A percentile compares a stretch with the other conserved stretches of the same genome.
These are phyloP conservation scores for Berberis thunbergii DNA, from an alignment of 164 flowering plant genomes.

Conservation along the genomic window DNA sequence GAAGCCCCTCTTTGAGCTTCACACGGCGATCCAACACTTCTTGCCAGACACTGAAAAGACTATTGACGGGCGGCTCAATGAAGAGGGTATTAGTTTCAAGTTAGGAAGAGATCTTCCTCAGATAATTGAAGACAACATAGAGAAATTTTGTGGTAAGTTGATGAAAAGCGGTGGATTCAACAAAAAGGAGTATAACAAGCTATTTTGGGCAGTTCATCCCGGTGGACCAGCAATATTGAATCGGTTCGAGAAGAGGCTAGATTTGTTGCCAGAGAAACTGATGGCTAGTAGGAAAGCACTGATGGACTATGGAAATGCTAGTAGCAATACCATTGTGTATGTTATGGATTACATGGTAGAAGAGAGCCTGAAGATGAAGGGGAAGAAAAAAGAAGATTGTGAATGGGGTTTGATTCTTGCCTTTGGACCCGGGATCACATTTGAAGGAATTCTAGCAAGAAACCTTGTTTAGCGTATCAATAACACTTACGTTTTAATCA, in stretches of 20 bases:
- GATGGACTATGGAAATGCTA: conserved; percentile 83
- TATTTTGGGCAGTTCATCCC: conserved; percentile 98
- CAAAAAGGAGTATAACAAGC: conserved; percentile 44
- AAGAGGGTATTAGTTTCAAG: conserved; percentile 86
- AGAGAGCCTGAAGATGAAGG: conserved; percentile 46
- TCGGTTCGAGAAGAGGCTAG: conserved; percentile 72
- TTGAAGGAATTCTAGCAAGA: conserved; percentile 82
- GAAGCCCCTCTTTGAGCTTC: conserved; percentile 69
- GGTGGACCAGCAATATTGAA: conserved; percentile 91
- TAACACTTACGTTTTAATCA: too few species aligned
- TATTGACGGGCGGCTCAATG: conserved; percentile 72
- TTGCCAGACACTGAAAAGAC: conserved; percentile 71
- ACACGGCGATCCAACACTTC: conserved; percentile 68
- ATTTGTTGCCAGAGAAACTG: conserved; percentile 66
- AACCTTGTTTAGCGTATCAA: conserved; percentile 24
- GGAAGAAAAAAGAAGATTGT: conserved; percentile 11
- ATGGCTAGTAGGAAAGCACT: conserved; percentile 71
- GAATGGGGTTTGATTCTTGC: conserved; percentile 92
- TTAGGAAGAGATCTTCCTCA: conserved; percentile 78
- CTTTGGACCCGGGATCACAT: conserved; percentile 90
- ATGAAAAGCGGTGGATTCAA: conserved; percentile 32
- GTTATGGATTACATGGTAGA: conserved; percentile 89
- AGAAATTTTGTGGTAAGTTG: conserved; percentile 55
- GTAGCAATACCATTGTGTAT: conserved; percentile 87
- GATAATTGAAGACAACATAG: conserved; percentile 76